Evolutionary conservation across 306 rosid genomes (phyloP).

Genomic region (Vigna trinervia): DNA sequence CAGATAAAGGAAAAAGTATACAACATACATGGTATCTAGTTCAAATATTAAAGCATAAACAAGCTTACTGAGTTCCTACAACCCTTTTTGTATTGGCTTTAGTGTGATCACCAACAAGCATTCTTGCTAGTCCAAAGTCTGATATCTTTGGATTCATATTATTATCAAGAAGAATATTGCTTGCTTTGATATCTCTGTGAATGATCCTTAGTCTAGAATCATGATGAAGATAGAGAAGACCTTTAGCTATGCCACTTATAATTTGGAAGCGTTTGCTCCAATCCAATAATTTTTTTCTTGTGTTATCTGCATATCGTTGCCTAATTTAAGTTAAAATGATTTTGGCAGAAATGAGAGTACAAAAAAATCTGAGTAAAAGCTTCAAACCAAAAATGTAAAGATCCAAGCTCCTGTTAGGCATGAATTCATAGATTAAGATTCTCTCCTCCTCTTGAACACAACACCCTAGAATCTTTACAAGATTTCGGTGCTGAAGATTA

Average conservation of each 20-base stretch:
- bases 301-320: no score
- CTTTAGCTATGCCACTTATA: constrained; percentile 39
- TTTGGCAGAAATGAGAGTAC: no score
- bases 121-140: neutral
- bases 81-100: neutral
- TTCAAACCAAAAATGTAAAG: no score
- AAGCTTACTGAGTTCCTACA: neutral
- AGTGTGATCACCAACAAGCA: neutral
- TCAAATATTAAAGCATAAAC: no score
- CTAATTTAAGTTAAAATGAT: no score
- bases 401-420: constrained; percentile 51
- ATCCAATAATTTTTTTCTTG: no score
- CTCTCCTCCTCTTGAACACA: constrained; percentile 54
- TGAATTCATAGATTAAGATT: constrained; percentile 61
- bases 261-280: constrained; percentile 27
- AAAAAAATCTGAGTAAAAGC: no score
- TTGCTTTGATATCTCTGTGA: constrained; percentile 9
- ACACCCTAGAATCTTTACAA: constrained; percentile 66
- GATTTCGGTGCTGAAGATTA: constrained; percentile 64
- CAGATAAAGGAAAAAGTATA: no score
- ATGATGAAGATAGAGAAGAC: constrained; percentile 47
- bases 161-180: neutral
- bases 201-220: constrained; percentile 46
- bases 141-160: neutral
- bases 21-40: no score